These are phyloP conservation scores for Heliamphora exappendiculata DNA, from an alignment of 148 eudicot genomes.

Conservation along the genomic window DNA sequence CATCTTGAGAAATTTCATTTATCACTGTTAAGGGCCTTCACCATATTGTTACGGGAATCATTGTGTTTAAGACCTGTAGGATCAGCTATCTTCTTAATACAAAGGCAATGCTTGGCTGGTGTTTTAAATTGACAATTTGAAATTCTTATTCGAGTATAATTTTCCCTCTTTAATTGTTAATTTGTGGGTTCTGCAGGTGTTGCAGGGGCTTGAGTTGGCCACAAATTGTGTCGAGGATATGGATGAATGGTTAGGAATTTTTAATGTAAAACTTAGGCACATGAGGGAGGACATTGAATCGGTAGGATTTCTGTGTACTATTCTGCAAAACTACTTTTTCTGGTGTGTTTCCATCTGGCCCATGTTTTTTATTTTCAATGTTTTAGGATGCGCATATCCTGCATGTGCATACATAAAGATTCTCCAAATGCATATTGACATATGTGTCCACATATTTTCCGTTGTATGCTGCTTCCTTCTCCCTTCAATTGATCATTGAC, in stretches of 20 bases:
- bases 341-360: slow-evolving; percentile 4
- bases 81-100: slow-evolving; percentile 3
- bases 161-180: neutral
- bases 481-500: neutral
- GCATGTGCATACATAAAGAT: neutral
- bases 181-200: slow-evolving; percentile 48
- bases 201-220: slow-evolving; percentile 74
- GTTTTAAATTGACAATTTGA: neutral
- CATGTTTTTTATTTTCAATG: neutral
- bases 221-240: slow-evolving; percentile 81
- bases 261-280: slow-evolving; percentile 89
- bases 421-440: neutral
- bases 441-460: neutral
- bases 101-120: neutral
- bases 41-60: neutral
- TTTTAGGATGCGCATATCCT: neutral
- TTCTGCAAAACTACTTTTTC: neutral
- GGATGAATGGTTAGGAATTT: slow-evolving; percentile 97
- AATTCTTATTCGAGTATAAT: neutral
- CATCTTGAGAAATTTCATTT: slow-evolving; percentile 3
- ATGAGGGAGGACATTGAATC: slow-evolving; percentile 99
- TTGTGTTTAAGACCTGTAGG: neutral
- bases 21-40: neutral
- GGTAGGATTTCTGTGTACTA: slow-evolving; percentile 31
- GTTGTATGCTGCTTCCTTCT: neutral